Percentiles rank a stretch among this genome's conserved stretches.
These are phyloP conservation scores for Rhizopogon vulgaris DNA, from an alignment of 768 basidiomycete species.

Conservation along the genomic window DNA sequence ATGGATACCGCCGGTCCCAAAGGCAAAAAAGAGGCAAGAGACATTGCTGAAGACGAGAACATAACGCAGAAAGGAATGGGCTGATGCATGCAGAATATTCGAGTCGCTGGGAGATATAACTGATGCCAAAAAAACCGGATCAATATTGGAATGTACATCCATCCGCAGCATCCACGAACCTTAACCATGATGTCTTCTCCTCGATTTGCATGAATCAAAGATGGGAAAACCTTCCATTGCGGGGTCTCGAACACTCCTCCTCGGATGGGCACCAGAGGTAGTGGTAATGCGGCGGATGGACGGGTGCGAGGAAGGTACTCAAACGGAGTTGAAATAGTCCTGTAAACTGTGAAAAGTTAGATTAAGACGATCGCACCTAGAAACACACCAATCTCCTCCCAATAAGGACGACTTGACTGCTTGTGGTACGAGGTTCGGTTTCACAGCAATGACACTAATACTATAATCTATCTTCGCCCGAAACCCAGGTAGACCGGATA, in stretches of 20 bases:
- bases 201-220: constrained; percentile 34
- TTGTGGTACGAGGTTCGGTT: constrained; percentile 37
- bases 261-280: constrained; percentile 28
- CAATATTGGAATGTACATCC: constrained; percentile 1
- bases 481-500: constrained; percentile 71
- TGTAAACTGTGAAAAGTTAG: constrained; percentile 17
- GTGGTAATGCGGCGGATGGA: constrained; percentile 47
- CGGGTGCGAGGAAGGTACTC: constrained; percentile 62
- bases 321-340: constrained; percentile 54
- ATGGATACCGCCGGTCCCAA: constrained; percentile 41
- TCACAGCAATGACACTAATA: constrained; percentile 46
- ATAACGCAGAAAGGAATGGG: constrained; percentile 65
- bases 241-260: constrained; percentile 37
- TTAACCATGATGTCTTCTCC: constrained; percentile 31
- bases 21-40: constrained; percentile 57
- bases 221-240: constrained; percentile 48
- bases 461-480: constrained; percentile 59
- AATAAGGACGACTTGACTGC: constrained; percentile 48
- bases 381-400: constrained; percentile 47
- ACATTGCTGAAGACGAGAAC: constrained; percentile 48
- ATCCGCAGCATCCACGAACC: constrained; percentile 14
- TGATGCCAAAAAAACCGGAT: constrained; percentile 21
- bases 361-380: not conserved
- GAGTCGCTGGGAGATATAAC: constrained; percentile 52
- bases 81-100: constrained; percentile 51